Base-by-base conservation (phyloP, 1,284 basidiomycete species). In the Austropuccinia psidii region DNA sequence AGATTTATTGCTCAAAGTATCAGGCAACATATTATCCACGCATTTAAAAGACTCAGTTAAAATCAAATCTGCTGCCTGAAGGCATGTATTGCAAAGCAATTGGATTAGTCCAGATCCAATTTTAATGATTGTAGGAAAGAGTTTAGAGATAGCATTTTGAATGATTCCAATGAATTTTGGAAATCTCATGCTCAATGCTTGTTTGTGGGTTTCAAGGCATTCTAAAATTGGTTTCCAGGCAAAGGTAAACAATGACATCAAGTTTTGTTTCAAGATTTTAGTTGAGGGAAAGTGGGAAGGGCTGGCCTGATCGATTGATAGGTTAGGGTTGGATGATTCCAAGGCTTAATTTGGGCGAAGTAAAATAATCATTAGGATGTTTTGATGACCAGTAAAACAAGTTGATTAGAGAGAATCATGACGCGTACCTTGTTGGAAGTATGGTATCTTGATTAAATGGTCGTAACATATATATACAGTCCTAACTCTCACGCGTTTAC, bases 381-480 rank as follows among this genome's bases (percentile, higher is more conserved):
- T n/a, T 8, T n/a, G 43, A 39, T 7, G 24, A 7, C 17, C n/a
- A 8, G 19, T 9, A 15, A 24, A 27, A 37, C 29, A 5, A 21
- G 35, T 19, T 37, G 31, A 15, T 61, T 27, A 37, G 9, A 47
- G 19, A 0, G 21, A 31, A 5, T 29, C 43, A 17, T n/a, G n/a
- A n/a, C n/a, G 27, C 64, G 27, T 24, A 67, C 65, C 35, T 19
- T 67, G 27, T 24, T 67, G 50, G 21, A 67, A 67, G 19, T 54
- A 27, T 7, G 35, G 31, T 9, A 67, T 9, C 13, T 52, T 50
- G 9, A 50, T 31, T 15, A 67, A 54, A 33, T 5, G 31, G 8
- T 35, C 33, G 17, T 33, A 35, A 21, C 33, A 35, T 15, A 67
- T 50, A 17, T 67, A 67, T 13, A 67, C 6, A 21, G 31, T 67